phyloP scores from a whole-genome alignment of 495 filamentous ascomycete genomes.

The Schizothecium vesticola region DNA sequence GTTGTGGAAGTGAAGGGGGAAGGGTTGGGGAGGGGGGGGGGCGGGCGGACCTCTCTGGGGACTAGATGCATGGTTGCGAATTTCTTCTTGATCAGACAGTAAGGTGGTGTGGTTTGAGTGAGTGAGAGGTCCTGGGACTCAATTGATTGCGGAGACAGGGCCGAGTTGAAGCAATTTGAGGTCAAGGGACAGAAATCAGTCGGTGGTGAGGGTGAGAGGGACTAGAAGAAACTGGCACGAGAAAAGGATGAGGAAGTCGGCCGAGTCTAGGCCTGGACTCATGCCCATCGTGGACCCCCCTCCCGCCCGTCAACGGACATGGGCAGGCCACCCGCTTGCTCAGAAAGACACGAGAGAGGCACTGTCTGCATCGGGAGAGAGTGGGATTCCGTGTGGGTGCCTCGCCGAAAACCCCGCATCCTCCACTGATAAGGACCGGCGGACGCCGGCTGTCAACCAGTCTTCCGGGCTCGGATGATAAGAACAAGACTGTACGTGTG shows the following conservation, averaged over 20 bases:
- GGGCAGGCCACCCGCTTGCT: no score
- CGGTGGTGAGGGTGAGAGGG: not conserved
- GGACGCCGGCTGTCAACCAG: not conserved
- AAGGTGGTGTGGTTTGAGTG: not conserved
- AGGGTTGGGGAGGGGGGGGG: not conserved
- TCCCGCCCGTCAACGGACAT: not conserved
- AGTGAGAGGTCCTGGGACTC: not conserved
- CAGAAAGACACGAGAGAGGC: not conserved
- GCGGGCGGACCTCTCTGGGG: constrained; percentile 70
- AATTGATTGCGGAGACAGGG: not conserved
- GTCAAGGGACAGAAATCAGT: not conserved
- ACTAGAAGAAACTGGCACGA: not conserved
- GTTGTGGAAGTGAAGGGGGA: no score
- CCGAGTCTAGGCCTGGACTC: not conserved
- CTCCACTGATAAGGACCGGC: constrained; percentile 9
- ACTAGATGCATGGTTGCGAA: constrained; percentile 65
- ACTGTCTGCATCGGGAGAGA: not conserved
- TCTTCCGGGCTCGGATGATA: not conserved
- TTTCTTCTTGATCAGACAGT: not conserved
- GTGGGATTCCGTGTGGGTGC: not conserved
- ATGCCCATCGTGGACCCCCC: not conserved
- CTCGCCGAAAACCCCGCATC: constrained; percentile 12
- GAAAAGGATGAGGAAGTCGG: not conserved
- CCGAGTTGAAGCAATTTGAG: not conserved
- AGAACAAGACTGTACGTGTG: not conserved